A percentile compares a stretch with the other conserved stretches of the same genome.
These are phyloP conservation scores for Torulaspora indica DNA, from an alignment of 805 yeast genomes.

Conservation along the genomic window DNA sequence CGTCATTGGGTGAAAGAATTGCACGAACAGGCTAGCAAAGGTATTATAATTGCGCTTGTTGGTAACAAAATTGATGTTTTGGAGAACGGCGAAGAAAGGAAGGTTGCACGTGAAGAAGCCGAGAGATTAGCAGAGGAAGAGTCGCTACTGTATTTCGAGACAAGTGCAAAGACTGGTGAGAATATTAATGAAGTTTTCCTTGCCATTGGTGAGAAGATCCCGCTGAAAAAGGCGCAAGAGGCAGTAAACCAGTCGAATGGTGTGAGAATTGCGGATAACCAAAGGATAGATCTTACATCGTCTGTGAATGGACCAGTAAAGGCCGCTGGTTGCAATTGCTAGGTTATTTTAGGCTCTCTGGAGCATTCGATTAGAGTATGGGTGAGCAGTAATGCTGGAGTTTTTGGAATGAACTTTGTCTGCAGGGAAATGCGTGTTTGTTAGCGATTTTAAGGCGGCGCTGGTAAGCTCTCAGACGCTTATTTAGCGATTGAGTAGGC, in stretches of 20 bases:
- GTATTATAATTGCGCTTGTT: conserved; percentile 85
- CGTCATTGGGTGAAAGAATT: conserved; percentile 97
- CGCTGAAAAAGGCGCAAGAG: conserved; percentile 38
- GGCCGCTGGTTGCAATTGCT: conserved; percentile 36
- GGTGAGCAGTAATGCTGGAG: not conserved
- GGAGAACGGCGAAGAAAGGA: conserved; percentile 48
- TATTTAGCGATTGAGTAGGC: not conserved
- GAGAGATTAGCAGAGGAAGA: conserved; percentile 84
- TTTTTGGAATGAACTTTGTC: not conserved
- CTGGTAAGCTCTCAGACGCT: not conserved
- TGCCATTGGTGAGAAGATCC: conserved; percentile 84
- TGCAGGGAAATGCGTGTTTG: not conserved
- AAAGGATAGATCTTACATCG: conserved; percentile 36
- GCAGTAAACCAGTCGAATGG: conserved; percentile 23
- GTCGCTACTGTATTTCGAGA: conserved; percentile 84
- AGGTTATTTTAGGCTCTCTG: not conserved
- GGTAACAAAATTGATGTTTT: conserved; percentile 88
- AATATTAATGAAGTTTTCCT: conserved; percentile 89
- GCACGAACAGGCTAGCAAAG: conserved; percentile 91
- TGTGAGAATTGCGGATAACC: conserved; percentile 26
- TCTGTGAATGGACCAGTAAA: conserved; percentile 32
- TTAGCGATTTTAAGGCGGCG: not conserved
- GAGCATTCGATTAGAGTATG: no score
- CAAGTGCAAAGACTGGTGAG: conserved; percentile 85
- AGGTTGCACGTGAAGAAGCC: conserved; percentile 85